These are phyloP conservation scores for Apophysomyces trapeziformis DNA, from an alignment of 371 early-diverging fungal genomes.

Conservation along the genomic window DNA sequence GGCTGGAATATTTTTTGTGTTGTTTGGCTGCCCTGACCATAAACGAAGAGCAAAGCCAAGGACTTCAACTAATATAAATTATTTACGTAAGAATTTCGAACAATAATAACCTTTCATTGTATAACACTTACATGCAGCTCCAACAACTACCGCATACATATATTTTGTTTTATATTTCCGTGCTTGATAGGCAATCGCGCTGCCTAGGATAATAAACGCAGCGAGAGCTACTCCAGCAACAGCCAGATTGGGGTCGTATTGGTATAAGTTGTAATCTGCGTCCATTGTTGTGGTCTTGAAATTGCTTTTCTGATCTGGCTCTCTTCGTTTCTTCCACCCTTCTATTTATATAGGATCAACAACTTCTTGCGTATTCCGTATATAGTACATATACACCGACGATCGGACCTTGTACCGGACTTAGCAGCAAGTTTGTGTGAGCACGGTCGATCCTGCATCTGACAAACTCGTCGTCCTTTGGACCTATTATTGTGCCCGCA, in stretches of 20 bases:
- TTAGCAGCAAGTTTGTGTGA: neutral
- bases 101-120: no score
- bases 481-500: no score
- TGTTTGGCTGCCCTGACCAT: constrained; percentile 7
- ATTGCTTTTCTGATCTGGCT: neutral
- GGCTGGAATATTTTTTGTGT: neutral
- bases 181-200: constrained; percentile 3
- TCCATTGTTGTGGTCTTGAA: neutral
- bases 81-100: no score
- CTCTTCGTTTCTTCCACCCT: neutral
- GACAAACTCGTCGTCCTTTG: no score
- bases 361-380: neutral
- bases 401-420: neutral
- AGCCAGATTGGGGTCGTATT: constrained; percentile 2
- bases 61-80: neutral
- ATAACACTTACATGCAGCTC: neutral
- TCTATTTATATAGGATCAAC: neutral
- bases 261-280: neutral
- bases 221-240: neutral
- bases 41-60: constrained; percentile 8
- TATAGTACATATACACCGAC: neutral
- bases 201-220: neutral
- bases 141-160: constrained; percentile 13
- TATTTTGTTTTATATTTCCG: constrained; percentile 9
- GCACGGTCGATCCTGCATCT: no score